phyloP scores from a whole-genome alignment of 345 rosid species.

The Gossypium stocksii region DNA sequence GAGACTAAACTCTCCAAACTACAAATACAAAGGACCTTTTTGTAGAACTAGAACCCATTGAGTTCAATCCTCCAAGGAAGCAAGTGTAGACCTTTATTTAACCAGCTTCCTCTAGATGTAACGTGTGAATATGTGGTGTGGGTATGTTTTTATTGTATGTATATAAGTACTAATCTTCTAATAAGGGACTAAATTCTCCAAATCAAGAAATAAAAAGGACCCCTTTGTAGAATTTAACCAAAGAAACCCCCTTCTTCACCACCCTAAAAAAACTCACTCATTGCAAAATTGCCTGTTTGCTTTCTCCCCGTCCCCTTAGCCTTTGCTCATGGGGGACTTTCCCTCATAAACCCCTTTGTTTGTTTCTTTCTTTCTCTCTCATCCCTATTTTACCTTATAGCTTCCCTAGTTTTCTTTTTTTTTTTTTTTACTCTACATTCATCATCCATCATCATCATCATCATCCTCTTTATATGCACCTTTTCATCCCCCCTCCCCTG shows the following conservation, averaged over 20 bases:
- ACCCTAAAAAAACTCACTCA: conserved; percentile 4
- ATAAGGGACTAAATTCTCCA: no score
- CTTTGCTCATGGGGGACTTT: conserved; percentile 71
- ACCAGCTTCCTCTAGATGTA: no score
- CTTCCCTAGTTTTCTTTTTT: not conserved
- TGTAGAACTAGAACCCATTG: no score
- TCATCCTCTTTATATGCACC: conserved; percentile 60
- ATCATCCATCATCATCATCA: conserved; percentile 41
- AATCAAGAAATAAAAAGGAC: no score
- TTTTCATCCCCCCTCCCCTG: conserved; percentile 20
- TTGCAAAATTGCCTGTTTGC: conserved; percentile 14
- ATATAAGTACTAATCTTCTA: no score
- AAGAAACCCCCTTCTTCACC: not conserved
- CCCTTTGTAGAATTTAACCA: not conserved
- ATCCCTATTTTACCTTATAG: not conserved
- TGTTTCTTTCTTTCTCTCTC: not conserved
- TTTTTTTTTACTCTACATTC: not conserved
- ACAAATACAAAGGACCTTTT: no score
- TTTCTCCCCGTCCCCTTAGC: conserved; percentile 84
- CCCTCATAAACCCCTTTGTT: conserved; percentile 22
- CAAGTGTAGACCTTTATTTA: no score
- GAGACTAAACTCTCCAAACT: no score
- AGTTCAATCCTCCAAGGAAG: no score
- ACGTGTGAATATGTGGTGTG: no score
- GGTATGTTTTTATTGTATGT: no score